phyloP scores from a whole-genome alignment of 2,329 filamentous ascomycete genomes.

The Hypocreales sp. region DNA sequence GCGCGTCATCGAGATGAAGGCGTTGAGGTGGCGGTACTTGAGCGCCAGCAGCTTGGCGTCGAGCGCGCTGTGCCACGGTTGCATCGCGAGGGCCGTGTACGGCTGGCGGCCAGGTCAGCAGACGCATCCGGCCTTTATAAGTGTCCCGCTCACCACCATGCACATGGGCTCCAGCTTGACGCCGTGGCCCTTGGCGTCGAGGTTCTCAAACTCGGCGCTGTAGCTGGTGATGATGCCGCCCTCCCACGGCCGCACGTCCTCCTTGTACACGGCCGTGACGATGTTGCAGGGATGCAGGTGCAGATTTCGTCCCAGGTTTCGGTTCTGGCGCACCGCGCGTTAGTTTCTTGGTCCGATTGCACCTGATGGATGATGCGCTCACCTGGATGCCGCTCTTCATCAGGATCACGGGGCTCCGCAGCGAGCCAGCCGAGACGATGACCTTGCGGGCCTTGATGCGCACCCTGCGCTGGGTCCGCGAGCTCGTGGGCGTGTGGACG shows the following conservation, averaged over 20 bases:
- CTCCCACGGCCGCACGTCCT: conserved; percentile 58
- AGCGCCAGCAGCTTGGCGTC: conserved; percentile 58
- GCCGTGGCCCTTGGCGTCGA: conserved; percentile 69
- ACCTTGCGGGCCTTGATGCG: conserved; percentile 67
- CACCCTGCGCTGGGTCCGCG: conserved; percentile 41
- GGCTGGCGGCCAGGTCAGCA: conserved; percentile 30
- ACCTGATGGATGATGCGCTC: no score
- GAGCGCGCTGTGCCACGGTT: conserved; percentile 53
- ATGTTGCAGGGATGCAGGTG: conserved; percentile 61
- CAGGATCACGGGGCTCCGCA: conserved; percentile 65
- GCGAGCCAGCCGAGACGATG: conserved; percentile 59
- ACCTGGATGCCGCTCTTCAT: conserved; percentile 62
- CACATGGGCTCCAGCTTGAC: conserved; percentile 62
- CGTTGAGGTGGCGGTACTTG: conserved; percentile 52
- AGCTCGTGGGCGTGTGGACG: conserved; percentile 31
- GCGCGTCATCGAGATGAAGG: conserved; percentile 58
- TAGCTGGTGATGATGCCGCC: conserved; percentile 67
- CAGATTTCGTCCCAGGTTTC: conserved; percentile 68
- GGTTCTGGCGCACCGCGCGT: no score
- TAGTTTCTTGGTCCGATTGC: no score
- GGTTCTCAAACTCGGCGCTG: conserved; percentile 62
- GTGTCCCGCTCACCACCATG: no score
- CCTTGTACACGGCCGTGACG: conserved; percentile 46
- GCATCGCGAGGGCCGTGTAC: conserved; percentile 41
- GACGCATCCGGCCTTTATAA: conserved; percentile 12